A percentile compares a stretch with the other conserved stretches of the same genome.
Evolutionary conservation across 2,329 filamentous ascomycete species (phyloP).

Genomic region (Ophiostoma sp.): DNA sequence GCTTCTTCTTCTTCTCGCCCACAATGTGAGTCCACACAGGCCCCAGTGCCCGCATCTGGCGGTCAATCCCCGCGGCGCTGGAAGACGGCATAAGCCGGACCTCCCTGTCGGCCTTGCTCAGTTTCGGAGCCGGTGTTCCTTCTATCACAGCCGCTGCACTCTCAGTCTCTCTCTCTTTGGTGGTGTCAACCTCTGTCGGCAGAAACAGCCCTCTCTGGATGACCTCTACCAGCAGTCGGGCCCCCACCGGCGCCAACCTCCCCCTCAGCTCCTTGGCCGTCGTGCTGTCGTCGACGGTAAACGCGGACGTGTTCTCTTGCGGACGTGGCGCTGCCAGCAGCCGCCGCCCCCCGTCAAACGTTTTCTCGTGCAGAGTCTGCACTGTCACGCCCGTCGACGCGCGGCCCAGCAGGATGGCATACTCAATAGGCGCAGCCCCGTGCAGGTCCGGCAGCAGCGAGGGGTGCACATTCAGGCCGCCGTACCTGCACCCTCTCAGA

Average conservation of each 20-base stretch:
- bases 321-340: slow-evolving; percentile 59
- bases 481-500: slow-evolving; percentile 65
- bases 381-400: slow-evolving; percentile 68
- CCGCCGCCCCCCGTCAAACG: slow-evolving; percentile 75
- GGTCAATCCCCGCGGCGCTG: slow-evolving; percentile 46
- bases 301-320: background rate
- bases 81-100: slow-evolving; percentile 54
- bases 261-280: slow-evolving; percentile 43
- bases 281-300: slow-evolving; percentile 34
- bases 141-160: background rate
- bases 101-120: slow-evolving; percentile 58
- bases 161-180: background rate
- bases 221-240: slow-evolving; percentile 62
- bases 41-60: slow-evolving; percentile 56
- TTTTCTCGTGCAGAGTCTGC: slow-evolving; percentile 72
- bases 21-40: slow-evolving; percentile 55
- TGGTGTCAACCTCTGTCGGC: slow-evolving; percentile 31
- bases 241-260: slow-evolving; percentile 59
- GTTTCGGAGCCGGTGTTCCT: slow-evolving; percentile 64
- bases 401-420: slow-evolving; percentile 64
- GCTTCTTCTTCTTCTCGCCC: background rate
- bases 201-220: slow-evolving; percentile 61
- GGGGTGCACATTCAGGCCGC: slow-evolving; percentile 89
- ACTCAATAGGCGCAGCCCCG: slow-evolving; percentile 80
- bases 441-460: slow-evolving; percentile 82